Base-by-base conservation (phyloP, 2,329 filamentous ascomycete species). In the Aspergillus spinulosporus region DNA sequence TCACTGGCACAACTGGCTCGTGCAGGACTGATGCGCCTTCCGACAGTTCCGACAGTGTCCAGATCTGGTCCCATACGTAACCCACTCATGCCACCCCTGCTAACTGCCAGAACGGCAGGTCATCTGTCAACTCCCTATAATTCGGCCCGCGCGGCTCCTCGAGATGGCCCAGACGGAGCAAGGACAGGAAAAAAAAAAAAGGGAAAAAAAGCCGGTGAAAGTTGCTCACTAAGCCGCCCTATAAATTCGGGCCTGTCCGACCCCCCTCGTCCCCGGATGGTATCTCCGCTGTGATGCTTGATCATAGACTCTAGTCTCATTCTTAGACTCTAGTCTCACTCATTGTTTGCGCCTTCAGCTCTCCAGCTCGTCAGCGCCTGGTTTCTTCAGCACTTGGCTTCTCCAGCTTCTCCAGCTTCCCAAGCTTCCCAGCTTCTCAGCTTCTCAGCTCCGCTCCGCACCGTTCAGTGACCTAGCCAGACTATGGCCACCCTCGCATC, bases 11-110 rank as follows among this genome's bases (percentile, higher is more conserved):
- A 60, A 59, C 50, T 39, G 15, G 21, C 21, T 21, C 39, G 5
- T 15, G 7, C 14, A 29, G 21, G 15, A 3, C 56, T 52, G 59
- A 54, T 52, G 43, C 47, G 54, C 54, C 56, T 57, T 65, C 62
- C 63, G 63, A 64, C 57, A 46, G 53, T 60, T 64, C 62, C 63
- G 63, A 60, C 53, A 53, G 39, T 50, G 58, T 57, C 63, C 61
- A 61, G 52, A 61, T 64, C 61, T 62, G 60, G 60, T 61, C 56
- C 60, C 59, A 61, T 59, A 43, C 9, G 34, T 12, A 48, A 37
- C 54, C 49, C 55, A 56, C 52, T 49, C 59, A 58, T 59, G 46
- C 58, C 57, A 54, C 59, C 55, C 52, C 59, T 52, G 43, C 62
- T 59, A 62, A 21, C 60, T 57, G 50, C 54, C 55, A 60, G 34